Conservation (phyloP, 2,329 filamentous ascomycete species). For the Microdochium trichocladiopsis region DNA sequence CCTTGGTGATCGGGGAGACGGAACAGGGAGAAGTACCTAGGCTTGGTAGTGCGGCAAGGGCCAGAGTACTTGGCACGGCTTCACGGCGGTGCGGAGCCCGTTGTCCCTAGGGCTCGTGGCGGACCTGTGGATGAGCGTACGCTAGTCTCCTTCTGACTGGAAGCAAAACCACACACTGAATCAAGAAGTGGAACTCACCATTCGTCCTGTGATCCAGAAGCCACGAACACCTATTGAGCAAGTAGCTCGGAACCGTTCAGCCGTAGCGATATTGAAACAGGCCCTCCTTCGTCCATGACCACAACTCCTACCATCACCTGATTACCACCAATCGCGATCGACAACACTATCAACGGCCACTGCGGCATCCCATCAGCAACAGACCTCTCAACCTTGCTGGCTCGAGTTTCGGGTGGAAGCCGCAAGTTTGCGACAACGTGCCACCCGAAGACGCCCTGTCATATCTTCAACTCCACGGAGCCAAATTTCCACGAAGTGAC, state of each 20-base stretch:
- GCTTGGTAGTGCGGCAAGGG: background rate
- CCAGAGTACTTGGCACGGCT: no score
- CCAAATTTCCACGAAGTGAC: background rate
- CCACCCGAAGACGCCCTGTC: background rate
- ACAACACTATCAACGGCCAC: background rate
- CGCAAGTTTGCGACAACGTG: background rate
- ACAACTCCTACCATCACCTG: background rate
- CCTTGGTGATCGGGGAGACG: background rate
- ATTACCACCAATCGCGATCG: background rate
- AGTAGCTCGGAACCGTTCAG: background rate
- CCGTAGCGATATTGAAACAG: background rate
- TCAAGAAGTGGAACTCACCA: background rate
- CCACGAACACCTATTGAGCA: background rate
- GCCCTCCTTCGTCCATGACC: background rate
- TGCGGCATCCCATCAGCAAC: background rate
- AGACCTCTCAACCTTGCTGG: background rate
- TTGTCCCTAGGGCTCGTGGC: background rate
- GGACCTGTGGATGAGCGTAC: background rate
- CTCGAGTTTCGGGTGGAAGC: background rate
- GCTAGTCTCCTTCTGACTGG: background rate
- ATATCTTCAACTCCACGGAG: background rate
- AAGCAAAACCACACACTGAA: background rate
- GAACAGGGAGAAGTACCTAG: background rate
- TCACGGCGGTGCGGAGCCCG: background rate
- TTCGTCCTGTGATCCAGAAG: background rate